These are phyloP conservation scores for Stemphylium beticola DNA, from an alignment of 2,329 filamentous ascomycete species.

Conservation along the genomic window DNA sequence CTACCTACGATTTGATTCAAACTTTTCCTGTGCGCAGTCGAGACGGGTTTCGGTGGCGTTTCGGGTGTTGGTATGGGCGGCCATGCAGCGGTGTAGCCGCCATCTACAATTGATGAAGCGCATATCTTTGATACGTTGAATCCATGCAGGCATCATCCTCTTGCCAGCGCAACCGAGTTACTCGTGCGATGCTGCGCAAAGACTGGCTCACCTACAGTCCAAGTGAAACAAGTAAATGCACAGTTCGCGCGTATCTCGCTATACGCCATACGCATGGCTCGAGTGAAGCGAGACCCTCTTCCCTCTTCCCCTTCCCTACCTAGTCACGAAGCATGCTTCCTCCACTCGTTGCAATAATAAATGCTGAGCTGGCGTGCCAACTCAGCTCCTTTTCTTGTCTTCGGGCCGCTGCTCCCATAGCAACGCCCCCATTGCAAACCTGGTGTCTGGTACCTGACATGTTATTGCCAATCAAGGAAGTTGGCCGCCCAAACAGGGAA, in stretches of 20 bases:
- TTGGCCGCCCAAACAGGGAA: constrained; percentile 16
- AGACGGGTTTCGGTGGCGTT: constrained; percentile 1
- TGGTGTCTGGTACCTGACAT: constrained; percentile 3
- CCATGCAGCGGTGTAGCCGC: background rate
- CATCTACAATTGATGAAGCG: background rate
- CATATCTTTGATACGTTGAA: background rate
- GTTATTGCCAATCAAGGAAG: constrained; percentile 1
- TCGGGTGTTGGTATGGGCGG: background rate
- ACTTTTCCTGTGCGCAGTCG: background rate
- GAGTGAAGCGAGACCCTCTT: constrained; percentile 10
- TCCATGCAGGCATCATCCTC: background rate
- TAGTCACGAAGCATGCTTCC: background rate
- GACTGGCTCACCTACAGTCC: constrained; percentile 12
- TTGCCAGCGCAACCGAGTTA: background rate
- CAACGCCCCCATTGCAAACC: constrained; percentile 6
- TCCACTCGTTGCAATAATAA: constrained; percentile 2
- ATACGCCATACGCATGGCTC: constrained; percentile 5
- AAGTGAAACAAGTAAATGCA: constrained; percentile 18
- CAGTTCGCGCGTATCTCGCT: constrained; percentile 10
- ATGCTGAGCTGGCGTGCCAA: constrained; percentile 21
- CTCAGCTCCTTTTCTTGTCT: constrained; percentile 4
- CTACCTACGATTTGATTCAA: background rate
- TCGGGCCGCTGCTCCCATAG: constrained; percentile 4
- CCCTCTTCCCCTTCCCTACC: background rate
- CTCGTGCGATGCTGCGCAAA: constrained; percentile 5